A percentile compares a stretch with the other conserved stretches of the same genome.
phyloP scores from a whole-genome alignment of 805 yeast species.

The Clavispora vitiphila region DNA sequence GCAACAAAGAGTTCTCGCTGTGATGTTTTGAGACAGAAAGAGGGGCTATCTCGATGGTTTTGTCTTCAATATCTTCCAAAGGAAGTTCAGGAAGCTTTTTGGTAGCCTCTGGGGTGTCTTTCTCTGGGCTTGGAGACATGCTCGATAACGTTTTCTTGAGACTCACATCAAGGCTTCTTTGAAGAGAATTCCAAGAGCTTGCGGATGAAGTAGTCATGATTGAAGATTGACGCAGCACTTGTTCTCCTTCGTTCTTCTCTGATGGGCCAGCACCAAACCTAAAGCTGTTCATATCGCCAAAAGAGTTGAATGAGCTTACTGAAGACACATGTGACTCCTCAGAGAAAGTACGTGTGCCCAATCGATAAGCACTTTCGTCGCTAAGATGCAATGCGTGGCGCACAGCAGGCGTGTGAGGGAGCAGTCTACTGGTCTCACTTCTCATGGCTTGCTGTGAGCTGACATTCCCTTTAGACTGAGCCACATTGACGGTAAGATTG shows the following conservation, averaged over 20 bases:
- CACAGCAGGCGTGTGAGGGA: neutral
- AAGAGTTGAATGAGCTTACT: conserved; percentile 32
- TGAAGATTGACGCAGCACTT: conserved; percentile 1
- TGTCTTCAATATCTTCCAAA: neutral
- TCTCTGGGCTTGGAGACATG: neutral
- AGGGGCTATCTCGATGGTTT: neutral
- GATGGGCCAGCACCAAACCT: neutral
- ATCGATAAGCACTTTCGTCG: conserved; percentile 4
- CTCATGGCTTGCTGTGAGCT: neutral
- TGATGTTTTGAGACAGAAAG: neutral
- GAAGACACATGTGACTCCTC: conserved; percentile 35
- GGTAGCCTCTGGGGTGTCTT: neutral
- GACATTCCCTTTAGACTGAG: neutral
- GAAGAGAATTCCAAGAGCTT: conserved; percentile 7
- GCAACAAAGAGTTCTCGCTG: neutral
- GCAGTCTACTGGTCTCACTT: neutral
- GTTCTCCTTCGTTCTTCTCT: neutral
- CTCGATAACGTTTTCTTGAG: neutral
- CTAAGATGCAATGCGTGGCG: conserved; percentile 10
- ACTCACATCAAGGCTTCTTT: conserved; percentile 6
- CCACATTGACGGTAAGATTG: neutral
- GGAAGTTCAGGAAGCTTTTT: neutral
- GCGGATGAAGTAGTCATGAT: neutral
- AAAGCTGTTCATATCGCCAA: conserved; percentile 21
- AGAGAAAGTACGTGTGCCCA: conserved; percentile 25